phyloP scores from a whole-genome alignment of 306 rosid species.

The Corylus avellana region DNA sequence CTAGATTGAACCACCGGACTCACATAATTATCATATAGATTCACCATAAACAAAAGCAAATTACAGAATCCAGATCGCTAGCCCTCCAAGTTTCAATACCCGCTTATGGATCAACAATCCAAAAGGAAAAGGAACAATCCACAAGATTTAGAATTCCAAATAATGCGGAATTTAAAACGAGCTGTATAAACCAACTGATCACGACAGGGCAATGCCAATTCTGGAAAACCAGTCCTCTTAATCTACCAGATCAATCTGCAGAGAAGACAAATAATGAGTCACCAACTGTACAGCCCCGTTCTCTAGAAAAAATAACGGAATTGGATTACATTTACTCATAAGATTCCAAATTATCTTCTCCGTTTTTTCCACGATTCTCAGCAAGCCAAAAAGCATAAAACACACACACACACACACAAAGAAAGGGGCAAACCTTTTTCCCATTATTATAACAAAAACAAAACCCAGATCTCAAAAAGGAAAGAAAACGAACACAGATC shows the following conservation, averaged over 20 bases:
- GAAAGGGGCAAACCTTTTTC: constrained; percentile 9
- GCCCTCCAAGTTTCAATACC: constrained; percentile 4
- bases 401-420: not conserved
- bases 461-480: constrained; percentile 41
- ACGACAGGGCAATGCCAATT: constrained; percentile 28
- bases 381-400: constrained; percentile 25
- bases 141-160: constrained; percentile 9
- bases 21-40: constrained; percentile 21
- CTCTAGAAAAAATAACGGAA: constrained; percentile 14
- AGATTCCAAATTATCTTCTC: constrained; percentile 28
- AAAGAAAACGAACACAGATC: constrained; percentile 42
- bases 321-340: constrained; percentile 14
- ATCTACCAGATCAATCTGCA: constrained; percentile 50
- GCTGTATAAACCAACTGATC: not conserved
- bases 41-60: constrained; percentile 21
- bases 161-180: not conserved
- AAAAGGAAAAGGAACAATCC: constrained; percentile 7
- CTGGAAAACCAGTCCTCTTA: constrained; percentile 30
- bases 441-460: constrained; percentile 18
- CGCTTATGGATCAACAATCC: constrained; percentile 32
- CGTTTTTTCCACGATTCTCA: constrained; percentile 17
- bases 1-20: constrained; percentile 27
- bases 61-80: constrained; percentile 23
- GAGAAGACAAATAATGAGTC: constrained; percentile 36
- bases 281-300: constrained; percentile 21